Percentiles rank a stretch among this genome's conserved stretches.
Conservation (phyloP, 768 basidiomycete species). For the Russula griseocarnosa region DNA sequence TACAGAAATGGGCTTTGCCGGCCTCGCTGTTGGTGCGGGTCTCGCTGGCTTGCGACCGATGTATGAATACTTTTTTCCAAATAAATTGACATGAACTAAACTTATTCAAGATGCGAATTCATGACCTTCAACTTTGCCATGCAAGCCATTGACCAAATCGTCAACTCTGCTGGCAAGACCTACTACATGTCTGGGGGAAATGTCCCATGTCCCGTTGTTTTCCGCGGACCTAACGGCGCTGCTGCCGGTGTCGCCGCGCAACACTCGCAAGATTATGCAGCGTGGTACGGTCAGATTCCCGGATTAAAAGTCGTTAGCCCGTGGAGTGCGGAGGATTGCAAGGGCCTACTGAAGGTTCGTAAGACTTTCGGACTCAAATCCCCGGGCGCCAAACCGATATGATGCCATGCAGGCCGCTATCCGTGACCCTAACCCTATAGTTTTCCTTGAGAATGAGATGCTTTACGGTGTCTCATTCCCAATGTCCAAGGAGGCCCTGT, state of each 20-base stretch:
- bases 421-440: conserved; percentile 96
- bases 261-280: conserved; percentile 96
- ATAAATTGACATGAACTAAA: conserved; percentile 24
- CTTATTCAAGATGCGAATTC: conserved; percentile 79
- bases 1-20: conserved; percentile 98
- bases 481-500: conserved; percentile 91
- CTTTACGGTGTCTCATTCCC: conserved; percentile 97
- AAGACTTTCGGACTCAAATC: not conserved
- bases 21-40: conserved; percentile 91
- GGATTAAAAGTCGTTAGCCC: conserved; percentile 98
- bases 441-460: conserved; percentile 99
- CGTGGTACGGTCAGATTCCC: conserved; percentile 91
- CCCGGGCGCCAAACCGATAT: not conserved
- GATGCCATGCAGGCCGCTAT: conserved; percentile 68
- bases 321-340: conserved; percentile 99
- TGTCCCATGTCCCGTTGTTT: conserved; percentile 96
- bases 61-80: conserved; percentile 41
- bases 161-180: conserved; percentile 99
- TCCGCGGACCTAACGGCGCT: conserved; percentile 99
- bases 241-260: conserved; percentile 95
- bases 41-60: conserved; percentile 92
- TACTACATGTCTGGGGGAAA: conserved; percentile 99
- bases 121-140: conserved; percentile 99
- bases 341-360: conserved; percentile 88
- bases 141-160: conserved; percentile 99